Evolutionary conservation across 495 filamentous ascomycete species (phyloP), one percentile per base, ranked within the genome.

Genomic region (Xylaria curta): DNA sequence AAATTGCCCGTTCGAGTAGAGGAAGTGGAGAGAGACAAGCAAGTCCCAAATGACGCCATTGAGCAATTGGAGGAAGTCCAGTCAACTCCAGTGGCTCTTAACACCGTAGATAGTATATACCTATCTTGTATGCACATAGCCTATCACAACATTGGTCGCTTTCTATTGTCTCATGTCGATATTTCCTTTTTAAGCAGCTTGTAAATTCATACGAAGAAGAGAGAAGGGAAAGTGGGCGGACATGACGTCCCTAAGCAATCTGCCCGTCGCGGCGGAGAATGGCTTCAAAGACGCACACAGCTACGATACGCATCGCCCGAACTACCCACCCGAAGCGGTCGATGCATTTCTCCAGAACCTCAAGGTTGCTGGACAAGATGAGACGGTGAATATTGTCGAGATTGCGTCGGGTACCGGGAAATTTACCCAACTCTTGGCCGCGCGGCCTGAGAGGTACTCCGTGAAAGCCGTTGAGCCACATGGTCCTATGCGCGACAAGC

Each of bases 331-430:
- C 3, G 81, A 85, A 36, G 87, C 87, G 0, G 84, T 91, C 60
- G 79, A 86, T 7, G 73, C 78, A 47, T 85, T 93, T 15, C 84
- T 92, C 21, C 59, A 76, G 1, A 75, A 84, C 36, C 78, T 89
- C 38, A 73, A 80, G 7, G 74, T 92, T 28, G 74, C 81, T 36
- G 81, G 80, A 28, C 61, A 79, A 1, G 61, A 77, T 10, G 77
- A 78, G 21, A 84, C 53, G 13, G 53, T 87, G 26, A 79, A 79
- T 42, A 79, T 93, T 38, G 78, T 91, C 49, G 90, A 92, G 72
- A 79, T 93, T 28, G 91, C 84, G 0, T 85, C 88, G 4, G 91
- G 91, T 0, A 91, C 89, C 0, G 91, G 91, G 12, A 92, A 91
- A 73, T 89, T 91, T 74, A 91, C 89, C 4, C 86, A 90, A 73